Conservation (phyloP, 2,329 filamentous ascomycete genomes). For the Lasiodiplodia theobromae region DNA sequence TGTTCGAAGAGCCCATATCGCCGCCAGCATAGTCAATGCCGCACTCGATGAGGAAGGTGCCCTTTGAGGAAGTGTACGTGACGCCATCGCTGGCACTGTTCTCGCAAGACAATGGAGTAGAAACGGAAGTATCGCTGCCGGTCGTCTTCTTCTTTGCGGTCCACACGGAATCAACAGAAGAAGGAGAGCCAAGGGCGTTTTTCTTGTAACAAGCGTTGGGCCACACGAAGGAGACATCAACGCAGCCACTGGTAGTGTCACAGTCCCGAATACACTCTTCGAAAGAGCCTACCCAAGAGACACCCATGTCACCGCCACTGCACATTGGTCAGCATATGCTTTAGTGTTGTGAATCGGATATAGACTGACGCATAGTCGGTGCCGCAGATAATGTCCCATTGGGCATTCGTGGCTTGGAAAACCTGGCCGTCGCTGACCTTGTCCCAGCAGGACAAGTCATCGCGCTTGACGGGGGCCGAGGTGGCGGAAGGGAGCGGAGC, state of each 20-base stretch:
- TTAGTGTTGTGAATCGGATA: neutral
- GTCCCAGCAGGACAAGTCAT: constrained; percentile 17
- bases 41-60: constrained; percentile 32
- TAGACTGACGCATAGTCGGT: constrained; percentile 13
- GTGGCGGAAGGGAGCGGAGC: neutral
- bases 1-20: constrained; percentile 20
- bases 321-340: neutral
- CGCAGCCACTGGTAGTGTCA: constrained; percentile 30
- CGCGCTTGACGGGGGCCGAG: neutral
- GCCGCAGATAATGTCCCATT: constrained; percentile 16
- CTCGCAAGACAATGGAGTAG: constrained; percentile 25
- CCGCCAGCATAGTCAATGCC: constrained; percentile 24
- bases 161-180: neutral
- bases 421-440: constrained; percentile 4
- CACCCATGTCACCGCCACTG: constrained; percentile 28
- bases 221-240: constrained; percentile 32
- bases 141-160: neutral
- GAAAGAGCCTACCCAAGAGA: constrained; percentile 23
- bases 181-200: constrained; percentile 1
- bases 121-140: neutral
- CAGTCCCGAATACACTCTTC: constrained; percentile 33
- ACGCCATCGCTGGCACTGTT: constrained; percentile 27
- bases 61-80: constrained; percentile 31
- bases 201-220: constrained; percentile 36
- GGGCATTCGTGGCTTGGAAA: constrained; percentile 11